A percentile compares a stretch with the other conserved stretches of the same genome.
phyloP scores from a whole-genome alignment of 805 yeast species.

The Metschnikowia arizonensis region DNA sequence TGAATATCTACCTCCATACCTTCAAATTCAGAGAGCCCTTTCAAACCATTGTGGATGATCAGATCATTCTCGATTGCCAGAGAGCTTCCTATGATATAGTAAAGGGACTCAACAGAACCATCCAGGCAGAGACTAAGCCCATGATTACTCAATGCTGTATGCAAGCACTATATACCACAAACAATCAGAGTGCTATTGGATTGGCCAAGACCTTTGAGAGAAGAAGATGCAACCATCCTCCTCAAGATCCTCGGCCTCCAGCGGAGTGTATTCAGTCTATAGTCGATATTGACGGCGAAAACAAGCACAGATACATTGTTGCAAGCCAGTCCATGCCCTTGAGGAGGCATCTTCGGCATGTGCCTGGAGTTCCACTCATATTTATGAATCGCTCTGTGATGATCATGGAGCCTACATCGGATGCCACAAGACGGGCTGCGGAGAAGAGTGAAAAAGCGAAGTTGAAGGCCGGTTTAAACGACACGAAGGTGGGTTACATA shows the following conservation, averaged over 20 bases:
- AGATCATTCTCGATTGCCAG: constrained; percentile 61
- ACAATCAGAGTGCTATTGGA: constrained; percentile 71
- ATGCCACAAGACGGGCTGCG: constrained; percentile 48
- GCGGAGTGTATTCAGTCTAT: constrained; percentile 72
- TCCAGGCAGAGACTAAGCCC: constrained; percentile 82
- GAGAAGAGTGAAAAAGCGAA: constrained; percentile 59
- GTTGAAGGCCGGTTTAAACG: constrained; percentile 75
- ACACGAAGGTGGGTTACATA: constrained; percentile 46
- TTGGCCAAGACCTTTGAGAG: constrained; percentile 83
- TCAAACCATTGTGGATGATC: constrained; percentile 84
- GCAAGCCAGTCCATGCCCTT: constrained; percentile 76
- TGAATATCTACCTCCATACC: constrained; percentile 77
- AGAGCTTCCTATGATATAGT: constrained; percentile 69
- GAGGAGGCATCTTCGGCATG: constrained; percentile 61
- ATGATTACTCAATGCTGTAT: constrained; percentile 96
- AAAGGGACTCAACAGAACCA: constrained; percentile 74
- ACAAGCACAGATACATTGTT: constrained; percentile 86
- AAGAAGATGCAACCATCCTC: constrained; percentile 85
- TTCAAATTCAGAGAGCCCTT: constrained; percentile 93
- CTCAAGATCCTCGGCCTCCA: constrained; percentile 57
- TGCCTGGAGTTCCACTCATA: constrained; percentile 88
- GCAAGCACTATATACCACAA: constrained; percentile 71
- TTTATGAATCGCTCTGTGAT: constrained; percentile 88
- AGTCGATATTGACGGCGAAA: constrained; percentile 65
- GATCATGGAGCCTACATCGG: constrained; percentile 92